Evolutionary conservation across 208 protist genomes (phyloP).

Genomic region (Leishmania major): DNA sequence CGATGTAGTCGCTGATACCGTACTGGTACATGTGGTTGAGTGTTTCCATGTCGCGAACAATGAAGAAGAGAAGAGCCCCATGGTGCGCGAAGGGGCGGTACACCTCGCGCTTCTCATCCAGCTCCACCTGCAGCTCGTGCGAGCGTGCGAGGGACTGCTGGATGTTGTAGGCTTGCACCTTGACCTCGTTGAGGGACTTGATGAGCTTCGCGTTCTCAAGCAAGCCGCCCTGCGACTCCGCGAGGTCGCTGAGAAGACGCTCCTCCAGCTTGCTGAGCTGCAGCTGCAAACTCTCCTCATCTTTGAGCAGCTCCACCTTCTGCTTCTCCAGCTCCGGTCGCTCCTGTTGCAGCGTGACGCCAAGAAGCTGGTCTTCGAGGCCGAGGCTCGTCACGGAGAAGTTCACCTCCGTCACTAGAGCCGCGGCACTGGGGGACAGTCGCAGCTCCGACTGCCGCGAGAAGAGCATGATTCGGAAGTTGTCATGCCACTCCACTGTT

Average conservation of each 20-base stretch:
- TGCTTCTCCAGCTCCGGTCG: constrained; percentile 96
- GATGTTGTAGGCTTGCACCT: constrained; percentile 90
- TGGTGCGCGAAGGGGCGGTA: constrained; percentile 93
- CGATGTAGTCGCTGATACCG: constrained; percentile 92
- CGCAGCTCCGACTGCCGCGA: constrained; percentile 89
- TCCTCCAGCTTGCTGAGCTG: constrained; percentile 94
- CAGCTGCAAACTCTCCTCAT: constrained; percentile 96
- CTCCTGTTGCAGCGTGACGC: constrained; percentile 95
- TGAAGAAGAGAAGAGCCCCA: constrained; percentile 93
- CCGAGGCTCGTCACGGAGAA: constrained; percentile 96
- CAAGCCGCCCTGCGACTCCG: constrained; percentile 92
- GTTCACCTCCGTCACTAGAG: constrained; percentile 95
- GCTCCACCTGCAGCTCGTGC: constrained; percentile 82
- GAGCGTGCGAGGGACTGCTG: constrained; percentile 85
- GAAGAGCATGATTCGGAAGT: constrained; percentile 95
- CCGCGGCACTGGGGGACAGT: constrained; percentile 87
- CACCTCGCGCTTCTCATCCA: constrained; percentile 95
- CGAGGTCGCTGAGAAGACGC: constrained; percentile 92
- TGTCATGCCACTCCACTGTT: constrained; percentile 95
- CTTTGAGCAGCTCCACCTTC: constrained; percentile 92
- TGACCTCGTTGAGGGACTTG: constrained; percentile 93
- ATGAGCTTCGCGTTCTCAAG: constrained; percentile 96
- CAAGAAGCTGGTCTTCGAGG: constrained; percentile 96
- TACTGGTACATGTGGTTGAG: constrained; percentile 98
- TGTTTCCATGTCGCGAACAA: constrained; percentile 87